phyloP scores from a whole-genome alignment of 2,329 filamentous ascomycete species.

The Penicillium capsulatum region DNA sequence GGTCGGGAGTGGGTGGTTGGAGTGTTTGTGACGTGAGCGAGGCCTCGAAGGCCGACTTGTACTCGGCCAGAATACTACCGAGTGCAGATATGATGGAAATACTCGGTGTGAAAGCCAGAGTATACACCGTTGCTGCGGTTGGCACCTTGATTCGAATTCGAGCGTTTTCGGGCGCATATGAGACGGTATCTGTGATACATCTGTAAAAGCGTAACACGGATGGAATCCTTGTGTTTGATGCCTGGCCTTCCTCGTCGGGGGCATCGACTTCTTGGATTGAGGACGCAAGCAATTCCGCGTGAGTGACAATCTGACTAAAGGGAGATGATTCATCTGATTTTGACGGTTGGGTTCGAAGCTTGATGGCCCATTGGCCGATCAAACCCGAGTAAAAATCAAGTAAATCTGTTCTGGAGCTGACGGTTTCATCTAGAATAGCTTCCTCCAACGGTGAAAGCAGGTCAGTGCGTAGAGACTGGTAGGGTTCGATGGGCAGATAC shows the following conservation, averaged over 20 bases:
- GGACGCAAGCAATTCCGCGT: constrained; percentile 52
- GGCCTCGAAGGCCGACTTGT: constrained; percentile 69
- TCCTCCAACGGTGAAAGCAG: constrained; percentile 42
- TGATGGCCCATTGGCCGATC: constrained; percentile 53
- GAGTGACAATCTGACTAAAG: constrained; percentile 47
- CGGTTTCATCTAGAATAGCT: constrained; percentile 34
- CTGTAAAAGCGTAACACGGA: constrained; percentile 67
- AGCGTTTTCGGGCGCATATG: constrained; percentile 48
- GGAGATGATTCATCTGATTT: constrained; percentile 26
- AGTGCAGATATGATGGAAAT: constrained; percentile 63
- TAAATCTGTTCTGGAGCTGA: constrained; percentile 55
- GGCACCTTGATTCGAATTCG: constrained; percentile 66
- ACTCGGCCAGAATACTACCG: constrained; percentile 64
- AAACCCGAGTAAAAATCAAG: constrained; percentile 65
- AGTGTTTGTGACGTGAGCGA: constrained; percentile 46
- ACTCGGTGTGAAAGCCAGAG: constrained; percentile 63
- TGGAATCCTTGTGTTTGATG: constrained; percentile 36
- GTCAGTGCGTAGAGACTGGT: constrained; percentile 32
- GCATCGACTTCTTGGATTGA: constrained; percentile 55
- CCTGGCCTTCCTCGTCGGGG: constrained; percentile 22
- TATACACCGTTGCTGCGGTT: constrained; percentile 64
- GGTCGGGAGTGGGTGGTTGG: constrained; percentile 30
- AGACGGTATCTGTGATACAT: constrained; percentile 55
- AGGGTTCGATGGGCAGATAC: constrained; percentile 30
- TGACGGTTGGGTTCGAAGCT: constrained; percentile 28